Evolutionary conservation across 805 yeast genomes (phyloP).

Genomic region (Saccharomycopsis fibuligera): DNA sequence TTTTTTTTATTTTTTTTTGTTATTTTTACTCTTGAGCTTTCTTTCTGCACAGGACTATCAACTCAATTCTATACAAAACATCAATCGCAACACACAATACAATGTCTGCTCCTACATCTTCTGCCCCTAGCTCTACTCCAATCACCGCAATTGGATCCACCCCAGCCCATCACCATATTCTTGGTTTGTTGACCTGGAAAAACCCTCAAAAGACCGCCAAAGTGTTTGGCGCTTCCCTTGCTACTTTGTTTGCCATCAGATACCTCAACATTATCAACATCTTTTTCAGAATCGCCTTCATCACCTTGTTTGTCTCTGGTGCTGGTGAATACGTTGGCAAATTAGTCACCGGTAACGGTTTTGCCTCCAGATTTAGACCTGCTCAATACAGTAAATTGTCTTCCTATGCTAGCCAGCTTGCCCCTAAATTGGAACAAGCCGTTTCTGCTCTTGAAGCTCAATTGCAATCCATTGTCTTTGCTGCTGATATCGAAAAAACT

Average conservation of each 20-base stretch:
- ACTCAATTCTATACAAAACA: background rate
- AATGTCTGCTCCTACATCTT: background rate
- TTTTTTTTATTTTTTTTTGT: no score
- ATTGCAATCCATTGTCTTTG: conserved; percentile 51
- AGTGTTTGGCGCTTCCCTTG: conserved; percentile 59
- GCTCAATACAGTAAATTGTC: conserved; percentile 37
- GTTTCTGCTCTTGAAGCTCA: conserved; percentile 43
- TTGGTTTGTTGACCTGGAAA: conserved; percentile 58
- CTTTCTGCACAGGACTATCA: no score
- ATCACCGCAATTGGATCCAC: background rate
- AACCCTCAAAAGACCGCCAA: conserved; percentile 73
- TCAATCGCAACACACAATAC: no score
- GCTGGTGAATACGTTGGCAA: conserved; percentile 73
- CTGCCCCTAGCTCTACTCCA: background rate
- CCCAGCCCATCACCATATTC: conserved; percentile 1
- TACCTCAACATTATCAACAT: conserved; percentile 56
- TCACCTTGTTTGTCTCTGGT: conserved; percentile 58
- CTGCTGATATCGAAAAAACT: conserved; percentile 67
- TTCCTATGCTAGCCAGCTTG: conserved; percentile 32
- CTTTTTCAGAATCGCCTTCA: conserved; percentile 52
- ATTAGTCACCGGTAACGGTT: conserved; percentile 66
- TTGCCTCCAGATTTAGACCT: conserved; percentile 72
- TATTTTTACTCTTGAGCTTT: no score
- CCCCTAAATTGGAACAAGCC: conserved; percentile 39
- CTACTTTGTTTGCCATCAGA: conserved; percentile 50